These are phyloP conservation scores for Tanacetum coccineum DNA, from an alignment of 129 eudicot genomes.

Conservation along the genomic window DNA sequence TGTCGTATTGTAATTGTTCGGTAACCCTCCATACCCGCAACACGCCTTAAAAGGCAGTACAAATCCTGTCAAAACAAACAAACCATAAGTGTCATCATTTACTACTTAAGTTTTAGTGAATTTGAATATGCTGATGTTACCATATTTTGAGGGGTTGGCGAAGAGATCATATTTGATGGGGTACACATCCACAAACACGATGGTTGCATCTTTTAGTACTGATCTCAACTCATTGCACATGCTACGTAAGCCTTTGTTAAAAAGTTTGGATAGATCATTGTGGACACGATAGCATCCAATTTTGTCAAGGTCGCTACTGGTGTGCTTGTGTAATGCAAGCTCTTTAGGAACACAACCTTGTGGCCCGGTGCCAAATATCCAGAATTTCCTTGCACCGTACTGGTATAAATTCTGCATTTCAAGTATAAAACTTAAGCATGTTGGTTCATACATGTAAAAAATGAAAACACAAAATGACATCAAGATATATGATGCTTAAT, in stretches of 20 bases:
- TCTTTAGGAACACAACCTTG: constrained; percentile 41
- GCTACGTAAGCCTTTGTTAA: constrained; percentile 25
- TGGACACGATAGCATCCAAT: constrained; percentile 38
- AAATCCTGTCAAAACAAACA: constrained; percentile 26
- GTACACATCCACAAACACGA: constrained; percentile 41
- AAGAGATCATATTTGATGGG: constrained; percentile 43
- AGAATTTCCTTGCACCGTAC: constrained; percentile 34
- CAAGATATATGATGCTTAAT: constrained; percentile 12
- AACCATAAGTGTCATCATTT: not conserved
- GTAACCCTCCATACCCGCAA: constrained; percentile 40
- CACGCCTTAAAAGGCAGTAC: constrained; percentile 31
- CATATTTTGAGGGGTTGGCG: constrained; percentile 40
- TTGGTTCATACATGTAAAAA: not conserved
- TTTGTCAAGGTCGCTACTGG: constrained; percentile 24
- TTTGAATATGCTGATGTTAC: constrained; percentile 13
- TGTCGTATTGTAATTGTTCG: constrained; percentile 35
- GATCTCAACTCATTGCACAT: constrained; percentile 33
- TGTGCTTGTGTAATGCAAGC: constrained; percentile 36
- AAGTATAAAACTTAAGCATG: not conserved
- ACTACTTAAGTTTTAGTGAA: not conserved
- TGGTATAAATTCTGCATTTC: constrained; percentile 30
- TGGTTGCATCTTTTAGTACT: constrained; percentile 27
- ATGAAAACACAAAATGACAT: not conserved
- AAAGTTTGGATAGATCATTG: constrained; percentile 27
- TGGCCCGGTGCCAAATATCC: constrained; percentile 41